Base-by-base conservation (phyloP, 176 grass and related monocot genomes). In the Bonia amplexicaulis region DNA sequence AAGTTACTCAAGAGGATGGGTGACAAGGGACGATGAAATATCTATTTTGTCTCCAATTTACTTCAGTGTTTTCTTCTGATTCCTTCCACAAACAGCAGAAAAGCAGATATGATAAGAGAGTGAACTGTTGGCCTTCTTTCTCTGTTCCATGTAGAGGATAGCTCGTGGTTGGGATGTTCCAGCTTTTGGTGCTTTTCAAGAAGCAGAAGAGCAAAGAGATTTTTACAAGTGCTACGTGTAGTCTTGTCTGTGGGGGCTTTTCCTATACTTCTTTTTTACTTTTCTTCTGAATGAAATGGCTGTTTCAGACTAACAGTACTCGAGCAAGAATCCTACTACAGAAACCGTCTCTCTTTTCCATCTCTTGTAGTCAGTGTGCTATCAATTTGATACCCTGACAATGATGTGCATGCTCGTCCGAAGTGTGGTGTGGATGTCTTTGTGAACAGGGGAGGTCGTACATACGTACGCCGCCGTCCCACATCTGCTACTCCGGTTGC, bases 1-100 rank as follows among this genome's bases (percentile, higher is more conserved):
- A 92, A 80, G 42, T 85, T 92, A 66, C 92, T 92, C 1, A 73
- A 87, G 70, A 87, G 71, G 81, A 81, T 92, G 76, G 82, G 57
- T 1, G 75, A 91, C 75, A 90, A 87, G 47, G 63, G 54, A 1
- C 60, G 44, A 20, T 90, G 85, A 91, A 67, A 65, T 51, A n/a
- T 52, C 29, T 35, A 47, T 71, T 26, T 72, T 22, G 49, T 44
- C 19, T 53, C 25, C 44, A 71, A 45, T 66, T 48, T 53, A 42
- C 41, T 35, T 5, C 15, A 54, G 45, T n/a, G 35, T 37, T 69
- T 47, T 20, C 11, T 71, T 87, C 45, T 46, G 41, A 80, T 54
- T 57, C 15, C 16, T 79, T 75, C 2, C 9, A 37, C 37, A 63
- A 48, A 54, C 55, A 47, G 59, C 69, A 84, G 8, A 85, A 87